Conservation (phyloP, 495 filamentous ascomycete species). For the Acidomyces sp. region DNA sequence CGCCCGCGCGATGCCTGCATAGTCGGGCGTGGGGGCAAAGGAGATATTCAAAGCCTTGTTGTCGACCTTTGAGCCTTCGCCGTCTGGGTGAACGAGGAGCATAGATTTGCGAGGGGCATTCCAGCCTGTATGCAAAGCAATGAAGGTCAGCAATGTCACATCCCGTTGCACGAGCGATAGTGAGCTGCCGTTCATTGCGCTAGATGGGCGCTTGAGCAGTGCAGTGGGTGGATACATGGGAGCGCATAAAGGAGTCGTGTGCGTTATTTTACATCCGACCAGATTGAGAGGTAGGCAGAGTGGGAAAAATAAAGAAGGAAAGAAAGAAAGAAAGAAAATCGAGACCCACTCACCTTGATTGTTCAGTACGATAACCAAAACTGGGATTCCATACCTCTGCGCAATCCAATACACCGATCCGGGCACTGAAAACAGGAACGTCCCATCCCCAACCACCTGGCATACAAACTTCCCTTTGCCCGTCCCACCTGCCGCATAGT, state of each 20-base stretch:
- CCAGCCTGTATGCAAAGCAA: conserved; percentile 38
- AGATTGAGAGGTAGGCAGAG: too few relatives aligned
- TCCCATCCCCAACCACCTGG: conserved; percentile 88
- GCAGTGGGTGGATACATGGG: neutral
- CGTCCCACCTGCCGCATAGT: conserved; percentile 35
- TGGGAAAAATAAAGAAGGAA: too few relatives aligned
- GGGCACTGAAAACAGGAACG: conserved; percentile 75
- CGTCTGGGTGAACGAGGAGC: conserved; percentile 29
- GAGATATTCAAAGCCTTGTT: conserved; percentile 85
- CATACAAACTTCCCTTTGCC: conserved; percentile 67
- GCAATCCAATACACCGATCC: conserved; percentile 89
- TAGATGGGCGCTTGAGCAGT: neutral
- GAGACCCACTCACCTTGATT: conserved; percentile 53
- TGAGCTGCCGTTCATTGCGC: conserved; percentile 3
- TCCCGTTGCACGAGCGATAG: too few relatives aligned
- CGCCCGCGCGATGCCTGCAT: conserved; percentile 81
- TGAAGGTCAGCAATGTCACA: too few relatives aligned
- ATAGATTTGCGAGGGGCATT: conserved; percentile 28
- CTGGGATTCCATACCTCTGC: conserved; percentile 70
- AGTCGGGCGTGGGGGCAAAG: conserved; percentile 77
- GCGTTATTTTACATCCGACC: too few relatives aligned
- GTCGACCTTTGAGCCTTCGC: conserved; percentile 48
- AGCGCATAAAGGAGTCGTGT: neutral
- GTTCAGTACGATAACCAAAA: conserved; percentile 84
- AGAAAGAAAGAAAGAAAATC: neutral